phyloP scores from a whole-genome alignment of 768 basidiomycete species.

The Solioccasus polychromus region DNA sequence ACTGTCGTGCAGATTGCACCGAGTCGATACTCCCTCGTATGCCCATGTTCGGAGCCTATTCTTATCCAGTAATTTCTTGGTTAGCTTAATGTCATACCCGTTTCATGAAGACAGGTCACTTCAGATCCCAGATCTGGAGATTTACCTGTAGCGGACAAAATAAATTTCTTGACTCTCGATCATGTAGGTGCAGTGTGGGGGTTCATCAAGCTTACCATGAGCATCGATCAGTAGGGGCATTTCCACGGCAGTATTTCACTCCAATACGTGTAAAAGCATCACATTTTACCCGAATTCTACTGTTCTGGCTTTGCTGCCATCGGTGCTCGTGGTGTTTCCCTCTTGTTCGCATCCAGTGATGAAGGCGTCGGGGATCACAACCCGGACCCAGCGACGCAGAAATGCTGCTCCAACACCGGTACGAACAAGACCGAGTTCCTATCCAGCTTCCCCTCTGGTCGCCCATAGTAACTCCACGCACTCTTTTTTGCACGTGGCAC shows the following conservation, averaged over 20 bases:
- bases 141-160: no score
- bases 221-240: neutral
- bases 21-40: no score
- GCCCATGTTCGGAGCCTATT: no score
- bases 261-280: neutral
- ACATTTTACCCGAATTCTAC: no score
- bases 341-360: neutral
- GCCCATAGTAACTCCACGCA: neutral
- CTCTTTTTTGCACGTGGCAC: neutral
- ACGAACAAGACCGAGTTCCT: neutral
- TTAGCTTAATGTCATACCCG: no score
- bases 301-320: neutral
- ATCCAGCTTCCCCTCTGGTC: neutral
- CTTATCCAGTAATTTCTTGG: no score
- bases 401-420: neutral
- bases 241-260: neutral
- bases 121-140: no score
- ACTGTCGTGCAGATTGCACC: no score
- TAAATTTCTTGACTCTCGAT: no score
- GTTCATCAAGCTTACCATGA: no score
- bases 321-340: neutral
- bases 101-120: no score
- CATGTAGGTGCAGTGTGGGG: no score
- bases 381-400: neutral
- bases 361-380: neutral